phyloP scores from a whole-genome alignment of 2,329 filamentous ascomycete species.

The Aspergillus udagawae region DNA sequence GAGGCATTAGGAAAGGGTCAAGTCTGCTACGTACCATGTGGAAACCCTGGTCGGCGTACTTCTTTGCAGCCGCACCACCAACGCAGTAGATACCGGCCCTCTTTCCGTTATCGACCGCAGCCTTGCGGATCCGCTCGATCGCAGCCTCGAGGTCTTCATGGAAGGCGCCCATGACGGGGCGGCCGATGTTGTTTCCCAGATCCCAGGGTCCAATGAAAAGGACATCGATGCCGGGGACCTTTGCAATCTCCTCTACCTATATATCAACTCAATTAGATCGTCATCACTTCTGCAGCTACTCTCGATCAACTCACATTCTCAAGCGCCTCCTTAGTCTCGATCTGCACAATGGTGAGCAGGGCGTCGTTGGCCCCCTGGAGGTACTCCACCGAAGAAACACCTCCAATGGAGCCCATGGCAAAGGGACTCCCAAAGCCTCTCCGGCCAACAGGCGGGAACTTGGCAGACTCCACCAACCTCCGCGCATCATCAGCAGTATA shows the following conservation, averaged over 20 bases:
- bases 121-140: constrained; percentile 49
- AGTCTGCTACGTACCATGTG: constrained; percentile 45
- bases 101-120: constrained; percentile 51
- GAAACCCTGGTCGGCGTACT: constrained; percentile 52
- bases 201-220: constrained; percentile 55
- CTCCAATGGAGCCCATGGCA: constrained; percentile 42
- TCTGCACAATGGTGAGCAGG: constrained; percentile 48
- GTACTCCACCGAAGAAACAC: constrained; percentile 43
- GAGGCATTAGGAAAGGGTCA: neutral
- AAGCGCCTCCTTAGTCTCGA: constrained; percentile 40
- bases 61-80: constrained; percentile 48
- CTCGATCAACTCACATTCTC: constrained; percentile 26
- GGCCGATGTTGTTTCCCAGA: constrained; percentile 55
- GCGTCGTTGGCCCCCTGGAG: constrained; percentile 53
- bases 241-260: constrained; percentile 48
- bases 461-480: constrained; percentile 49
- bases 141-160: constrained; percentile 49
- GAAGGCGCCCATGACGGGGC: constrained; percentile 48
- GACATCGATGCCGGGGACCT: constrained; percentile 50
- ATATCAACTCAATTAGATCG: neutral
- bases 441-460: constrained; percentile 54
- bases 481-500: constrained; percentile 52
- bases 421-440: constrained; percentile 57
- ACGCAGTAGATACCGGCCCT: constrained; percentile 53
- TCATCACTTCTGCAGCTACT: neutral